A percentile compares a stretch with the other conserved stretches of the same genome.
phyloP scores from a whole-genome alignment of 2,329 filamentous ascomycete species.

The Trichophyton rubrum region DNA sequence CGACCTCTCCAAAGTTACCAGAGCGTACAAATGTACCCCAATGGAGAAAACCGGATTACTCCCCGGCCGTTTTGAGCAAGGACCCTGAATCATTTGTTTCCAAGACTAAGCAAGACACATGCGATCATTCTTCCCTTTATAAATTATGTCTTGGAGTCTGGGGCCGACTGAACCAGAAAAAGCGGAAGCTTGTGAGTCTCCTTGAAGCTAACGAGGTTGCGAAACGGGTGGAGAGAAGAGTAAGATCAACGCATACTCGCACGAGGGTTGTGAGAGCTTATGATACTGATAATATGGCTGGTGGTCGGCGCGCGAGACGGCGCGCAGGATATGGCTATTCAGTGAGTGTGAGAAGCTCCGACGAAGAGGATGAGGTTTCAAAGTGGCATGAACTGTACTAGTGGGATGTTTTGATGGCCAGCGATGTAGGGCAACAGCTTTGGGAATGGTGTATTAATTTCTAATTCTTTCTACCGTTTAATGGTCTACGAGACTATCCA shows the following conservation, averaged over 20 bases:
- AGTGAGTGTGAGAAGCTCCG: neutral
- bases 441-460: too few species aligned
- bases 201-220: constrained; percentile 51
- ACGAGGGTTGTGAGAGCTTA: too few species aligned
- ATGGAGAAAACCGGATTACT: neutral
- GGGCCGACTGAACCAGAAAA: constrained; percentile 18
- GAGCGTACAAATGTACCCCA: neutral
- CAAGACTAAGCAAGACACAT: neutral
- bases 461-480: neutral
- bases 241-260: neutral
- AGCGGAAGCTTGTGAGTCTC: constrained; percentile 44
- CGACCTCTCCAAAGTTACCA: constrained; percentile 5
- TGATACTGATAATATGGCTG: too few species aligned
- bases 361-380: neutral
- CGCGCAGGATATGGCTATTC: too few species aligned
- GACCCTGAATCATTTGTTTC: neutral
- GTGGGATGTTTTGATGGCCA: neutral
- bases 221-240: constrained; percentile 30
- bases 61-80: neutral
- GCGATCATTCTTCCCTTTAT: neutral
- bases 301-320: too few species aligned
- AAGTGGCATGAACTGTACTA: neutral
- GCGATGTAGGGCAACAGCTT: too few species aligned
- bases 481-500: neutral
- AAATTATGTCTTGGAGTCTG: neutral